Evolutionary conservation across 2,329 filamentous ascomycete genomes (phyloP), one percentile per base, ranked within the genome.

Genomic region (Phaeosphaeria sp.): DNA sequence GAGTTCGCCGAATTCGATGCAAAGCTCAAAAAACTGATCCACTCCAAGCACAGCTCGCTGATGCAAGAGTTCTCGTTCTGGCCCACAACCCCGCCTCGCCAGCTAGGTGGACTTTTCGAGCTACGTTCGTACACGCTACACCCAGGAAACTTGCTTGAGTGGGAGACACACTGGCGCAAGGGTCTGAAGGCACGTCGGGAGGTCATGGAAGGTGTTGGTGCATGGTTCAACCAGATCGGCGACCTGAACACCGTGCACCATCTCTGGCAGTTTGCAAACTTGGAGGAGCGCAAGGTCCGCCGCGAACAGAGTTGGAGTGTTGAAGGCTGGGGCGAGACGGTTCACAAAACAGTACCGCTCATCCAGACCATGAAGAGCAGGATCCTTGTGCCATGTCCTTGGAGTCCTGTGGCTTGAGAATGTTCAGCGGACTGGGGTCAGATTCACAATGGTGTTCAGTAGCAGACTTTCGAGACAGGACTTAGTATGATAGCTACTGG

Each of bases 11-110:
- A 86, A 9, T 97, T 97, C 74, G 92, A 97, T 75, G 82, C 82
- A 62, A 91, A 94, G 80, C 89, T 99, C 51, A 93, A 93, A 79
- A 84, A 82, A n/a, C 83, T 98, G 61, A 94, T 99, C 74, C 88
- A 84, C 57, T 87, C 87, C 63, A 98, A 97, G 83, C 88, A 89
- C 67, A 91, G 90, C 4, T 97, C 93, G 0, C 85, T 99, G 51
- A 99, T 99, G 95, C 95, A 99, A 78, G 95, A 99, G 79, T 99
- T 99, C 80, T 97, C 93, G 36, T 99, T 99, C 85, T 99, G 95
- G 95, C 95, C 95, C 1, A 99, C 95, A 2, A 94, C 92, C 0
- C 86, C 93, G 5, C 95, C 95, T 0, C 92, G 95, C 59, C 84
- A 92, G 71, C 87, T 99, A 0, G 95, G 95, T 54, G 95, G 95